Evolutionary conservation across 140 eudicot genomes (phyloP).

Genomic region (Flaveria floridana): DNA sequence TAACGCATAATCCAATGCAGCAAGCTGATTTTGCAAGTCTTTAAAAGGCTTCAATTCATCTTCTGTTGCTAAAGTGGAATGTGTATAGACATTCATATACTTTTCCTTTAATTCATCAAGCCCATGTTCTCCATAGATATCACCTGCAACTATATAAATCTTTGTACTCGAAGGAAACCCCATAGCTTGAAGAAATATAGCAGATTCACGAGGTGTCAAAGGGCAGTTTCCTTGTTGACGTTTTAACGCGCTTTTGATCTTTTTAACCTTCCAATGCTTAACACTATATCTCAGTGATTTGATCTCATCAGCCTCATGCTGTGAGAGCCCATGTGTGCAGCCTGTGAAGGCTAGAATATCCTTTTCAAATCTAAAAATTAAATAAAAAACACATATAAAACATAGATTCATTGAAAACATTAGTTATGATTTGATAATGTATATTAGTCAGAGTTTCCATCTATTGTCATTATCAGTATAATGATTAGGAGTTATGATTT

Average conservation of each 20-base stretch:
- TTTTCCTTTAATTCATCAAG: slow-evolving; percentile 39
- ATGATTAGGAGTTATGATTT: neutral
- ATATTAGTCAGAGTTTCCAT: too few species aligned
- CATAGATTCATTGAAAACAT: neutral
- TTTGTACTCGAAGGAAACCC: slow-evolving; percentile 59
- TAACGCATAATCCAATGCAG: slow-evolving; percentile 71
- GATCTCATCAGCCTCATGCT: slow-evolving; percentile 59
- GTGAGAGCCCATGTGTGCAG: slow-evolving; percentile 66
- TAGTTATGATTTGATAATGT: neutral
- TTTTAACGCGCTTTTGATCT: slow-evolving; percentile 45
- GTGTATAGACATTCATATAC: slow-evolving; percentile 56
- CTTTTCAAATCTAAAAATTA: slow-evolving; percentile 58
- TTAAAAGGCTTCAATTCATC: slow-evolving; percentile 60
- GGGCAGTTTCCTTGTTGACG: slow-evolving; percentile 69
- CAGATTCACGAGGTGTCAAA: slow-evolving; percentile 82
- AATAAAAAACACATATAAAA: neutral
- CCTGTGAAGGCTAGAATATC: slow-evolving; percentile 96
- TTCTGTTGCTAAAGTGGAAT: slow-evolving; percentile 57
- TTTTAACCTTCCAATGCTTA: slow-evolving; percentile 80
- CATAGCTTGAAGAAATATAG: slow-evolving; percentile 71
- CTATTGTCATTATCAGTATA: too few species aligned
- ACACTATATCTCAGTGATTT: slow-evolving; percentile 46
- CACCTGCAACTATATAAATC: slow-evolving; percentile 84
- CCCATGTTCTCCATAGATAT: slow-evolving; percentile 62
- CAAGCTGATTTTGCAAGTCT: slow-evolving; percentile 58